Evolutionary conservation across 2,329 filamentous ascomycete species (phyloP).

Genomic region (Pseudogymnoascus verrucosus): DNA sequence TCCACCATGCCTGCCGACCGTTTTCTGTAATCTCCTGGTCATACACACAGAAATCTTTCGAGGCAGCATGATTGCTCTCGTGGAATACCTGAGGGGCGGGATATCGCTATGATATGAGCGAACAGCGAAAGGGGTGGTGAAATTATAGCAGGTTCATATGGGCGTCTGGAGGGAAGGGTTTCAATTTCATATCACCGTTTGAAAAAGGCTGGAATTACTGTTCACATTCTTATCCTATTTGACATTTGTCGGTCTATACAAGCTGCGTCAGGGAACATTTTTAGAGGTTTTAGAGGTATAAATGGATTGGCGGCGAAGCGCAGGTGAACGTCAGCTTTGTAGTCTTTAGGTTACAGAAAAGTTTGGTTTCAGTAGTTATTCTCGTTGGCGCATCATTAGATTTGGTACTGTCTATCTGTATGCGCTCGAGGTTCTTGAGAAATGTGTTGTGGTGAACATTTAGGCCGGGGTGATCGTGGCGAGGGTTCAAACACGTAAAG

Average conservation of each 20-base stretch:
- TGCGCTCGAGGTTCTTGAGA: not conserved
- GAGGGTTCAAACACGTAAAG: not conserved
- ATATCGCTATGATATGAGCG: not conserved
- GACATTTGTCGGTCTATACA: not conserved
- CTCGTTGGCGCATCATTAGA: not conserved
- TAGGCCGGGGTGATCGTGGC: not conserved
- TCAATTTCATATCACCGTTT: not conserved
- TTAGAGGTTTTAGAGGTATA: not conserved
- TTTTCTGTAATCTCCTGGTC: not conserved
- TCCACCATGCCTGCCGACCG: not conserved
- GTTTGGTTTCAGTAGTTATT: not conserved
- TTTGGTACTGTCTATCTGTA: not conserved
- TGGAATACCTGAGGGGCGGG: not conserved
- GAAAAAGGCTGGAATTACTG: not conserved
- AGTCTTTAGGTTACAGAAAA: not conserved
- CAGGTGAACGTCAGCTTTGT: not conserved
- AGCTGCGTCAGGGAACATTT: not conserved
- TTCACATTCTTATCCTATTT: not conserved
- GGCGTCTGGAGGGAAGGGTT: not conserved
- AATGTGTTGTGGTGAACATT: not conserved
- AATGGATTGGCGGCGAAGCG: not conserved
- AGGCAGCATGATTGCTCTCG: not conserved
- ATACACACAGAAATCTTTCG: not conserved
- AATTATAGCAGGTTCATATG: not conserved
- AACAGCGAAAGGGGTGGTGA: not conserved